These are phyloP conservation scores for Amaranthus hypochondriacus DNA, from an alignment of 148 eudicot species.

Conservation along the genomic window DNA sequence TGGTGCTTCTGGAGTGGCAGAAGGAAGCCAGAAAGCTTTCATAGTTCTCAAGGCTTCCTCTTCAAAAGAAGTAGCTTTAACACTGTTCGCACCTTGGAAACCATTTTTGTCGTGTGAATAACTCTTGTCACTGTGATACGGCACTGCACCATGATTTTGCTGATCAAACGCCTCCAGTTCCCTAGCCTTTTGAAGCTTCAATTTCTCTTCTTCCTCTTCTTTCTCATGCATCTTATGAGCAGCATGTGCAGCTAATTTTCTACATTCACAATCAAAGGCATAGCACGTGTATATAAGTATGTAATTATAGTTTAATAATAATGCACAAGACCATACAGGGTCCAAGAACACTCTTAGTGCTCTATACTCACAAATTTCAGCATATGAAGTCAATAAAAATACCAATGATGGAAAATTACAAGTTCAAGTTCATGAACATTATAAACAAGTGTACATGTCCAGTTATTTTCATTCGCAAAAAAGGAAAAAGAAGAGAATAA, in stretches of 20 bases:
- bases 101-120: slow-evolving; percentile 64
- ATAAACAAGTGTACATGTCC: too few relatives aligned
- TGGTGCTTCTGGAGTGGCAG: slow-evolving; percentile 89
- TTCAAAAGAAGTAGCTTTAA: slow-evolving; percentile 82
- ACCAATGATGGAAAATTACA: too few relatives aligned
- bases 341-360: too few relatives aligned
- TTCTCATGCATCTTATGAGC: slow-evolving; percentile 73
- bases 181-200: slow-evolving; percentile 68
- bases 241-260: slow-evolving; percentile 75
- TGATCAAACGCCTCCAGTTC: slow-evolving; percentile 93
- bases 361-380: too few relatives aligned
- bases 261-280: slow-evolving; percentile 15
- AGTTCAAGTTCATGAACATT: too few relatives aligned
- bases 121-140: slow-evolving; percentile 77
- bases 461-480: too few relatives aligned
- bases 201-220: slow-evolving; percentile 76
- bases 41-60: slow-evolving; percentile 90
- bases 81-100: slow-evolving; percentile 96
- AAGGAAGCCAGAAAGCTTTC: slow-evolving; percentile 99
- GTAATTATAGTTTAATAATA: too few relatives aligned
- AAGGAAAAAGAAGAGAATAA: too few relatives aligned
- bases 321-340: too few relatives aligned
- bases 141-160: slow-evolving; percentile 92
- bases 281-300: not conserved
- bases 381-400: too few relatives aligned